These are phyloP conservation scores for Microsporum audouinii DNA, from an alignment of 2,329 filamentous ascomycete genomes.

Conservation along the genomic window DNA sequence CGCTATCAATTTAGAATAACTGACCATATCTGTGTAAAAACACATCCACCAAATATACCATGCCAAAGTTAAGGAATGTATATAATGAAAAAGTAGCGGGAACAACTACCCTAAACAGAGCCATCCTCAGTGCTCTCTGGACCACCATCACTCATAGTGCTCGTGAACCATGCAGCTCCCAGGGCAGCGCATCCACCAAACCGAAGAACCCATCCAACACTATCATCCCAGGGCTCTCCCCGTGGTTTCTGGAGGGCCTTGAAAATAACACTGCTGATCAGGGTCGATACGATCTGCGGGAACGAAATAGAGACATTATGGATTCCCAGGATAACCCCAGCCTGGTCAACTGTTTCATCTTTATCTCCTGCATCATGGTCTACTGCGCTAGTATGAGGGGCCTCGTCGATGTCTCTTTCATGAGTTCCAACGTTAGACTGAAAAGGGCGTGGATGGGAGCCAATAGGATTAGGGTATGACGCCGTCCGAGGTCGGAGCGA, in stretches of 20 bases:
- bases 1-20: too few species aligned
- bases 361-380: conserved; percentile 25
- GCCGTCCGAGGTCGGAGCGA: conserved; percentile 12
- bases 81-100: background rate
- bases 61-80: background rate
- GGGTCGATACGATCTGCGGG: conserved; percentile 80
- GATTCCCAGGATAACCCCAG: conserved; percentile 82
- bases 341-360: conserved; percentile 58
- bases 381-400: conserved; percentile 22
- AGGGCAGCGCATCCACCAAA: conserved; percentile 72
- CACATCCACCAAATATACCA: background rate
- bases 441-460: background rate
- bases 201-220: conserved; percentile 74
- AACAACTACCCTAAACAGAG: background rate
- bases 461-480: background rate
- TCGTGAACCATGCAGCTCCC: conserved; percentile 61
- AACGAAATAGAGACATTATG: conserved; percentile 92
- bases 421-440: conserved; percentile 5
- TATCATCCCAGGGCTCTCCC: conserved; percentile 71
- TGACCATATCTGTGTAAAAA: too few species aligned
- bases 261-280: conserved; percentile 77
- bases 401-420: conserved; percentile 17
- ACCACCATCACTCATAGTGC: conserved; percentile 52
- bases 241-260: conserved; percentile 75
- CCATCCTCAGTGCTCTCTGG: background rate